These are phyloP conservation scores for Tetrapisispora iriomotensis DNA, from an alignment of 805 yeast species.

Conservation along the genomic window DNA sequence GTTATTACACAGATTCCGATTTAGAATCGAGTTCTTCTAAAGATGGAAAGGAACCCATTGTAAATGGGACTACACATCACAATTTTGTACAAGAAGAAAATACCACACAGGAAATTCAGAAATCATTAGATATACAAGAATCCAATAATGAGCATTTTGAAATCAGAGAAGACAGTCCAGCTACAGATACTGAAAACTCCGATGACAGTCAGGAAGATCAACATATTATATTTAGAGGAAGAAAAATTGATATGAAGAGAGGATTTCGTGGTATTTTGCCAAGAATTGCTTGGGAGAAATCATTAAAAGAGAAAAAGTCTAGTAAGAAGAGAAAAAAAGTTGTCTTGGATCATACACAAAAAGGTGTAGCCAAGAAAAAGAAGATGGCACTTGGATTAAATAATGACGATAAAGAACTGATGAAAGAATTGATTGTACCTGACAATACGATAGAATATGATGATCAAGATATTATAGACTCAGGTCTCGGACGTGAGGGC, in stretches of 20 bases:
- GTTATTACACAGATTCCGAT: background rate
- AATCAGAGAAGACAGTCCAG: background rate
- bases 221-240: constrained; percentile 22
- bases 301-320: constrained; percentile 7
- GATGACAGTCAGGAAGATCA: constrained; percentile 2
- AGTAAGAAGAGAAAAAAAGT: constrained; percentile 2
- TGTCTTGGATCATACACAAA: constrained; percentile 4
- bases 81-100: no score
- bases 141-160: background rate
- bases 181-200: background rate
- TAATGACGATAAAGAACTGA: constrained; percentile 11
- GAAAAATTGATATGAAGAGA: constrained; percentile 17
- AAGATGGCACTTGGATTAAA: background rate
- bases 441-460: constrained; percentile 9
- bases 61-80: no score
- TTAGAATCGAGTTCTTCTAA: background rate
- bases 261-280: constrained; percentile 29
- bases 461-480: background rate
- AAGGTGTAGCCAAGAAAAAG: constrained; percentile 23
- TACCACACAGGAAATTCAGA: background rate
- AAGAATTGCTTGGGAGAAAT: constrained; percentile 24
- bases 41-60: no score
- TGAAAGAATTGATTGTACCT: constrained; percentile 16
- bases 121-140: background rate
- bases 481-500: no score